Conservation (phyloP, 305 asterid species). For the Coffea humblotiana region DNA sequence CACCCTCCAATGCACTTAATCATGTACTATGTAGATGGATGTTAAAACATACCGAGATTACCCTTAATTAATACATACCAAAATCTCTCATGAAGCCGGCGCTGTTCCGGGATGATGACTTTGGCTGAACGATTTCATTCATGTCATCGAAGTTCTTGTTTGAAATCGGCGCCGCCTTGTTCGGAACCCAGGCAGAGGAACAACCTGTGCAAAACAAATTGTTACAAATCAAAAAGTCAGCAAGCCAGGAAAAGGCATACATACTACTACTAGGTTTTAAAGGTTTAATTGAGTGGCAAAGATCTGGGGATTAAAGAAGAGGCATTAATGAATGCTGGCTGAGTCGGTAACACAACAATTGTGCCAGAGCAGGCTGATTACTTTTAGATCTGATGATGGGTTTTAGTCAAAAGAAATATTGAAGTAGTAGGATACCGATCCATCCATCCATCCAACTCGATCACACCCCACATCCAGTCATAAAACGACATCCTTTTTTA, state of each 20-base stretch:
- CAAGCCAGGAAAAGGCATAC: not conserved
- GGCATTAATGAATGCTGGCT: not conserved
- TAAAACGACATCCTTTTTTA: not conserved
- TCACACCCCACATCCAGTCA: not conserved
- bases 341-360: not conserved
- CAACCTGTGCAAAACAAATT: slow-evolving; percentile 27
- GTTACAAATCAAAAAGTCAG: not conserved
- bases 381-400: not conserved
- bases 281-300: not conserved
- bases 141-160: slow-evolving; percentile 16
- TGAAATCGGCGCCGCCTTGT: slow-evolving; percentile 23
- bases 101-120: slow-evolving; percentile 7
- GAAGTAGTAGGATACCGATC: not conserved
- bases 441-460: not conserved
- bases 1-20: not conserved
- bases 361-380: not conserved
- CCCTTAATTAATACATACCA: slow-evolving; percentile 30
- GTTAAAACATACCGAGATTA: not conserved
- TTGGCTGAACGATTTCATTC: slow-evolving; percentile 18
- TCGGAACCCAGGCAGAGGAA: slow-evolving; percentile 27
- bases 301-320: not conserved
- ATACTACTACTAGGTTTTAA: not conserved
- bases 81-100: slow-evolving; percentile 31
- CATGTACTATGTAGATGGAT: not conserved
- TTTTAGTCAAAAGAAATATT: slow-evolving; percentile 5